phyloP scores from a whole-genome alignment of 176 grass and related monocot genomes.

The Cocos nucifera region DNA sequence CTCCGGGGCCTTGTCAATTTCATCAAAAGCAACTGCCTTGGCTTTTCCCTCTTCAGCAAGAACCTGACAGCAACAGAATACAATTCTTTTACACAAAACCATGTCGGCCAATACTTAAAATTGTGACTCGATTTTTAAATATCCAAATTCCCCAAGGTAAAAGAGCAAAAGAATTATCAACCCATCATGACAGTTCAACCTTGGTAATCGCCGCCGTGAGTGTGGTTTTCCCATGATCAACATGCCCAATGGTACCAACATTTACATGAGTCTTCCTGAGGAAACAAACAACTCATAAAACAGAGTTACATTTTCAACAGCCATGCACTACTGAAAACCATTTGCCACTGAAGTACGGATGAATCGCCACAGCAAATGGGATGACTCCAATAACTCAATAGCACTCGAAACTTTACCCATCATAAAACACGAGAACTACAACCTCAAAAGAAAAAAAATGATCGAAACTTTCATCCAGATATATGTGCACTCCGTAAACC shows the following conservation, averaged over 20 bases:
- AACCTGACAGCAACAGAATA: constrained; percentile 31
- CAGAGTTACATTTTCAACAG: background rate
- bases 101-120: background rate
- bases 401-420: too few species aligned
- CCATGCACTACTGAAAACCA: background rate
- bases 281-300: constrained; percentile 19
- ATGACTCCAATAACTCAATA: too few species aligned
- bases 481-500: too few species aligned
- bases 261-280: constrained; percentile 91
- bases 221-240: constrained; percentile 91
- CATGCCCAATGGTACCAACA: constrained; percentile 92
- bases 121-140: too few species aligned
- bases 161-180: background rate
- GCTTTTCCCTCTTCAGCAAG: constrained; percentile 67
- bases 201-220: constrained; percentile 96
- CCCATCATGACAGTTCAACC: constrained; percentile 19
- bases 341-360: too few species aligned
- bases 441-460: too few species aligned
- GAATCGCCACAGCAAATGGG: too few species aligned
- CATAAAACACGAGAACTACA: too few species aligned
- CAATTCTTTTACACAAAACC: background rate
- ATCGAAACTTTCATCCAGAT: too few species aligned
- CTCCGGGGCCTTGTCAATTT: constrained; percentile 94
- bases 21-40: constrained; percentile 87
- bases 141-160: too few species aligned